Conservation (phyloP, 2,329 filamentous ascomycete species). For the Fusarium tuaranense region DNA sequence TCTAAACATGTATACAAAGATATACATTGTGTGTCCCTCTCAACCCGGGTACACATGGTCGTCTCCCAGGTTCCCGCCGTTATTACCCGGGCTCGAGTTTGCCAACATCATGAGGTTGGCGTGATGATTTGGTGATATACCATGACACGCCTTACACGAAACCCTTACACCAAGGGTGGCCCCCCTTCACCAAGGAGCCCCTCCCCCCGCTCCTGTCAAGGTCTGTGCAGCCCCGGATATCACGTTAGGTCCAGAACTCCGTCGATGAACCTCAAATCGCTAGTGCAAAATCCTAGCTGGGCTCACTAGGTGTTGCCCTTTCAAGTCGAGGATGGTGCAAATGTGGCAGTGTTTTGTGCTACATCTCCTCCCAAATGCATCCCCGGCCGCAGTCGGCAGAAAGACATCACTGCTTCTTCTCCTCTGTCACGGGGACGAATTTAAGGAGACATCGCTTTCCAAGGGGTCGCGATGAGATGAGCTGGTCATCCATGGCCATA, state of each 20-base stretch:
- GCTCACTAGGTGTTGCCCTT: not conserved
- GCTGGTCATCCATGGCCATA: slow-evolving; percentile 75
- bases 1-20: not conserved
- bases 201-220: not conserved
- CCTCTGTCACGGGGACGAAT: slow-evolving; percentile 53
- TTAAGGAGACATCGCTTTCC: slow-evolving; percentile 69
- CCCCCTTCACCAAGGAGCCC: not conserved
- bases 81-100: not conserved
- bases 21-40: not conserved
- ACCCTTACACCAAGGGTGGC: slow-evolving; percentile 2
- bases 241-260: not conserved
- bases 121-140: slow-evolving; percentile 1
- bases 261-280: not conserved
- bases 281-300: not conserved
- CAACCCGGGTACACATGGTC: not conserved
- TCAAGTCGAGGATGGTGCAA: not conserved
- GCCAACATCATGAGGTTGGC: slow-evolving; percentile 6
- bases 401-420: not conserved
- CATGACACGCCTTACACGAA: not conserved
- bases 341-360: not conserved
- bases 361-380: not conserved
- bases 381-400: not conserved
- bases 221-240: not conserved
- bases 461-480: slow-evolving; percentile 73
- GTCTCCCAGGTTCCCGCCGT: not conserved